phyloP scores from a whole-genome alignment of 345 rosid species.

The Aquilaria sinensis region DNA sequence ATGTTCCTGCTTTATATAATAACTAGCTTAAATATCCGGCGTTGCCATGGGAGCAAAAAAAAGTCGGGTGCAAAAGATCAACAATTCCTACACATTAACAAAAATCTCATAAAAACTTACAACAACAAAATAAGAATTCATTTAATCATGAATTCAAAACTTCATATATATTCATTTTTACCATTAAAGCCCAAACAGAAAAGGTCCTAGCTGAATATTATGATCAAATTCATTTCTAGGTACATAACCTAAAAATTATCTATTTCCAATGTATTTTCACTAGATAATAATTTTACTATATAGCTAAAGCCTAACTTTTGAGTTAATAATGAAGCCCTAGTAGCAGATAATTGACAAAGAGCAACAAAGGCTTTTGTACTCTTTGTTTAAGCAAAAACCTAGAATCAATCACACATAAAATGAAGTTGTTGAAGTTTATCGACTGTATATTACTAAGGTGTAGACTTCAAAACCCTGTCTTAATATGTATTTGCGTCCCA shows the following conservation, averaged over 20 bases:
- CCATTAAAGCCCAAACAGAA: constrained; percentile 87
- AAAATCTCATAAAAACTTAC: no score
- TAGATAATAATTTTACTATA: constrained; percentile 38
- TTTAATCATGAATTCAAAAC: no score
- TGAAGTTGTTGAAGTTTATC: constrained; percentile 9
- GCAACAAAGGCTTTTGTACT: constrained; percentile 97
- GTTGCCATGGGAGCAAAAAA: no score
- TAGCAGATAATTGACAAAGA: constrained; percentile 83
- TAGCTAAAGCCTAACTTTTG: constrained; percentile 93
- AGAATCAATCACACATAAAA: constrained; percentile 23
- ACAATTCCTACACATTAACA: no score
- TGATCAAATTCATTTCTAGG: constrained; percentile 4
- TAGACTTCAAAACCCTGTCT: constrained; percentile 81
- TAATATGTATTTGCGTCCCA: constrained; percentile 78
- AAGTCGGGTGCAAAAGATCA: no score
- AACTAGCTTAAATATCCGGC: no score
- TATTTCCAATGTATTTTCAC: background rate
- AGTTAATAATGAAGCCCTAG: constrained; percentile 88
- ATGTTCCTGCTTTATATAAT: no score
- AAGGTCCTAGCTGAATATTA: constrained; percentile 82
- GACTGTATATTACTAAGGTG: background rate
- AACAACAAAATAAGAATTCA: no score
- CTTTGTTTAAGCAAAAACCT: constrained; percentile 95
- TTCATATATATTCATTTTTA: constrained; percentile 52
- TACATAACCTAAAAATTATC: constrained; percentile 9